These are phyloP conservation scores for Mortierella sp. DNA, from an alignment of 371 early-diverging fungal species.

Conservation along the genomic window DNA sequence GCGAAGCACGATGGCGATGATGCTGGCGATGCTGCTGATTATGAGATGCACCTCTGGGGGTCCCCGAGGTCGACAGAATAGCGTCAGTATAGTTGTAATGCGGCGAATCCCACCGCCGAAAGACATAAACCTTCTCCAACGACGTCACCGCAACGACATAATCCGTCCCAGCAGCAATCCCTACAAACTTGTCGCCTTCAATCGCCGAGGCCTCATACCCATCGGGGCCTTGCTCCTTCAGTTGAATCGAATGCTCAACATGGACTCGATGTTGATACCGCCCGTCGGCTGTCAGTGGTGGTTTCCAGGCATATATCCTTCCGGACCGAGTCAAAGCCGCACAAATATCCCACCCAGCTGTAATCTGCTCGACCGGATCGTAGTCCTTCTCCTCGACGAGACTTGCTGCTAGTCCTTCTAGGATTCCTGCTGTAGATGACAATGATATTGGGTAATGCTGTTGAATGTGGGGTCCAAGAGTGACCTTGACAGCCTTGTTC, in stretches of 20 bases:
- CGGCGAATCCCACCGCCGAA: slow-evolving; percentile 33
- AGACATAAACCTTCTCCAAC: slow-evolving; percentile 35
- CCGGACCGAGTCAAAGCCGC: slow-evolving; percentile 47
- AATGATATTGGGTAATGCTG: background rate
- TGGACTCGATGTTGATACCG: slow-evolving; percentile 35
- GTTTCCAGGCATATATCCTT: slow-evolving; percentile 41
- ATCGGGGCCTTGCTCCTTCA: slow-evolving; percentile 27
- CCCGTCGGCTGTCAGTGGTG: slow-evolving; percentile 28
- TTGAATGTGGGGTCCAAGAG: slow-evolving; percentile 15
- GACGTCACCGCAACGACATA: slow-evolving; percentile 39
- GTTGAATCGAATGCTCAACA: slow-evolving; percentile 26
- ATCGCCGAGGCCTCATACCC: slow-evolving; percentile 23
- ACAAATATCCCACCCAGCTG: slow-evolving; percentile 53
- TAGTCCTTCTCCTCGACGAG: background rate
- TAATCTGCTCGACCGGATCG: slow-evolving; percentile 33
- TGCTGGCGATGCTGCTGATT: slow-evolving; percentile 3
- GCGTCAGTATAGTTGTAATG: slow-evolving; percentile 14
- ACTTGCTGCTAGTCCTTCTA: background rate
- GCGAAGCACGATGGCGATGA: background rate
- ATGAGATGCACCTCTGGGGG: background rate
- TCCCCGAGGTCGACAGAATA: background rate
- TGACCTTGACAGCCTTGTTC: slow-evolving; percentile 34
- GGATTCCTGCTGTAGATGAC: background rate
- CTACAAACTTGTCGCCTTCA: slow-evolving; percentile 37
- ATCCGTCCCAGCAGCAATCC: slow-evolving; percentile 45